Evolutionary conservation across 2,329 filamentous ascomycete species (phyloP), one percentile per base, ranked within the genome.

Genomic region (Botrytis deweyae): DNA sequence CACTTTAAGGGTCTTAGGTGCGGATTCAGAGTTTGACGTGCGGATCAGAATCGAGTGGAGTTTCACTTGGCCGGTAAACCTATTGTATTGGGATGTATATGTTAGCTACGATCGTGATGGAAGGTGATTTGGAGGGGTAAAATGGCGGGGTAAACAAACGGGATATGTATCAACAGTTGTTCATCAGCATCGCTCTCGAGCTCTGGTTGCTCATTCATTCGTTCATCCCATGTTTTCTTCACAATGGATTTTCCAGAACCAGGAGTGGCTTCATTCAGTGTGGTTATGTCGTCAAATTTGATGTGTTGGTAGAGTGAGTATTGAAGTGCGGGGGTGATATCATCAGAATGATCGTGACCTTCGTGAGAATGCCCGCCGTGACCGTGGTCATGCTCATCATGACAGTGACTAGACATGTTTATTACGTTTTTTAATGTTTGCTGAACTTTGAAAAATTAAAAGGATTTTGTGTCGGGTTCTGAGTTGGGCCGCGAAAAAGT

Each of bases 61-160:
- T 80, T 97, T 97, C 75, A 98, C 90, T 83, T 98, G 95, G 66
- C 93, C 95, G 1, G 94, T 95, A 84, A 99, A 99, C 2, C 94
- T 97, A 76, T 73, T 52, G 29, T 25, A 22, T 40, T 38, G 18
- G 55, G 6, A 58, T 59, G 42, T 69, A 67, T 73, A 40, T 63
- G 33, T 42, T 65, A 58, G 42, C 33, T 66, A 12, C 40, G 16
- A 14, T 58, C 42, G 62, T 16, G 6, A 29, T 22, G n/a, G 29
- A 14, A 8, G 9, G 20, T 61, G 6, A 38, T 38, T 36, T 64
- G 40, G 72, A 73, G 72, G 72, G 72, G 72, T 73, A 73, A 61
- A 72, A 72, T 68, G 59, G 72, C 59, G 72, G 72, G 72, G 72
- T 72, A 72, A 40, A 86, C 92, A 78, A 84, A 97, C 92, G 96